Base-by-base conservation (phyloP, 2,329 filamentous ascomycete genomes). In the Hypocrella siamensis region DNA sequence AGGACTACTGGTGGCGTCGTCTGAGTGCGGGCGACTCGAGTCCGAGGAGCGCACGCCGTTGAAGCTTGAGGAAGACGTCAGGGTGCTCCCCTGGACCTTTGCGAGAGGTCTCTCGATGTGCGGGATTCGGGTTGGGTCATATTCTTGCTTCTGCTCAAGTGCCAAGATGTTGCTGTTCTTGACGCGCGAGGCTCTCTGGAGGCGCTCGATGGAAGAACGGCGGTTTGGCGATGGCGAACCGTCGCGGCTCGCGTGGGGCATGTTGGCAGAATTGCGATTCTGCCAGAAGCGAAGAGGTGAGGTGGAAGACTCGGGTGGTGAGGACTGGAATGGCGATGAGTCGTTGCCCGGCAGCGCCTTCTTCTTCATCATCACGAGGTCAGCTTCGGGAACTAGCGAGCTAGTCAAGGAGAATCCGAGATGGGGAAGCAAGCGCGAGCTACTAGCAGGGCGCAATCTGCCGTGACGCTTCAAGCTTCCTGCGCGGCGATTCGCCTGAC, bases 161-260 rank as follows among this genome's bases (percentile, higher is more conserved):
- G 84, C 85, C 52, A 93, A 83, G 67, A 96, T 94, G 60, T 79
- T 93, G 68, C 88, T 94, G 62, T 93, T 96, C 67, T 88, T 93
- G 47, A 98, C 90, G 38, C 90, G 80, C 34, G 88, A 93, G 19
- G 85, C 86, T 52, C 79, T 83, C 60, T 94, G 92, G 37, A 98
- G 68, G 48, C 86, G 86, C 67, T 98, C 90, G 43, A 98, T 86
- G 14, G 88, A 96, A 28, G 83, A 82, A 49, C 88, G 78, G 47
- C 83, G 80, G 35, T 74, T 77, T 16, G 82, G 75, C 28, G 79
- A 78, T 6, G 77, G 72, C 9, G 79, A 75, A 27, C 68, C 63
- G 19, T 59, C 55, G 31, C 72, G 65, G 35, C 65, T 63, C 38
- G 70, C 65, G 41, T 73, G 74, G 35, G 66, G 53, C 55, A 85